Conservation (phyloP, 257 asterid species). For the Echites panduratus region DNA sequence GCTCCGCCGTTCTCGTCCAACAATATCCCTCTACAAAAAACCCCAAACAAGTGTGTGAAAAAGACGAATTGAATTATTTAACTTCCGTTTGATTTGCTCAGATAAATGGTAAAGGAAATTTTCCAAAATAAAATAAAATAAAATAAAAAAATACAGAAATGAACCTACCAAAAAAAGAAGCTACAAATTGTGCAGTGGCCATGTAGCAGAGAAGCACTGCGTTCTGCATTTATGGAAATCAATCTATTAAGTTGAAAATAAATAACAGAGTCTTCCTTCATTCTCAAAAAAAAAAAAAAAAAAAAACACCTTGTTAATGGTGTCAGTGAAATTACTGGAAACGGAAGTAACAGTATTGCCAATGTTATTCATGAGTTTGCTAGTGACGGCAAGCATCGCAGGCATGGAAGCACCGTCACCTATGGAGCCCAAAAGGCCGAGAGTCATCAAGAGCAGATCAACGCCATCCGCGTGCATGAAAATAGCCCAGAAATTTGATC, state of each 20-base stretch:
- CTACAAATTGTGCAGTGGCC: constrained; percentile 68
- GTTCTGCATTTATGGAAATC: constrained; percentile 42
- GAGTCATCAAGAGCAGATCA: constrained; percentile 51
- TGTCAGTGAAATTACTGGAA: constrained; percentile 28
- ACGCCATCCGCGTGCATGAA: constrained; percentile 65
- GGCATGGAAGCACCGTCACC: constrained; percentile 79
- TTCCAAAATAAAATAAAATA: background rate
- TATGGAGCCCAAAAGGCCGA: constrained; percentile 59
- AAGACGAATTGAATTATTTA: background rate
- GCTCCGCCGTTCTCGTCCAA: constrained; percentile 95
- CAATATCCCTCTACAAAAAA: constrained; percentile 70
- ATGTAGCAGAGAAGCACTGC: constrained; percentile 67
- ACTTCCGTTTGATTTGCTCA: background rate
- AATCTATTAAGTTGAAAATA: background rate
- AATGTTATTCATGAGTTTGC: constrained; percentile 63
- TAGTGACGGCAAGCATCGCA: constrained; percentile 46
- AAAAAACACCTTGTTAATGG: constrained; percentile 44
- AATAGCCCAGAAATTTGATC: constrained; percentile 36
- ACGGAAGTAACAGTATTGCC: constrained; percentile 28
- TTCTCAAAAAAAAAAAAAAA: background rate
- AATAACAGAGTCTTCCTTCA: background rate
- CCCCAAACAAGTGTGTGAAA: background rate
- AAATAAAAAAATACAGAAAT: background rate
- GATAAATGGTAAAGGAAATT: too few species aligned
- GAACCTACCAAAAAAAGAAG: constrained; percentile 70